Base-by-base conservation (phyloP, 169 alveolate species). In the Plasmodium chabaudi region DNA sequence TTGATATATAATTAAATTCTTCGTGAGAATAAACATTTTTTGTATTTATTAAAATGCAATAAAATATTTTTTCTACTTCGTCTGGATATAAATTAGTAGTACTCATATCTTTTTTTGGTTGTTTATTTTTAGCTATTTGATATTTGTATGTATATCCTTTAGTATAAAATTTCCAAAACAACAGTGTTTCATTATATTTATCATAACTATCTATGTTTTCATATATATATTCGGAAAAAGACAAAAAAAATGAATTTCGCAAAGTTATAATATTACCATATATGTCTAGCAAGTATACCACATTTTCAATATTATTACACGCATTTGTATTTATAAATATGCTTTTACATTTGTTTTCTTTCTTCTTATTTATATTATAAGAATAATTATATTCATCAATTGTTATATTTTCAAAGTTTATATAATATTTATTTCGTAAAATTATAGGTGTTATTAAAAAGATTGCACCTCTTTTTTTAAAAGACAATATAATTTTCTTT, bases 391-490 rank as follows among this genome's bases (percentile, higher is more conserved):
- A 44, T 12, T 67, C 90, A 27, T 49, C 90, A 10, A 82, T 72
- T 67, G 12, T 84, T 51, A 15, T 75, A 69, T 56, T 91, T 88
- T 46, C 94, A 72, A 60, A 88, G 49, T 53, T 57, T 25, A 64
- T 68, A 44, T 53, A 93, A 89, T 87, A 92, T 93, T 63, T 93
- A 89, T 74, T 65, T 47, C 60, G 73, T 74, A 73, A 84, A 44
- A 59, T 64, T 23, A 51, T 60, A 12, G 88, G 93, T 56, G 77
- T 92, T 73, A 55, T 72, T 65, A 74, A 72, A 89, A 46, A 93
- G 70, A 75, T 88, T 69, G 88, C 89, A 59, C 88, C 91, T 74
- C 79, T 56, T 7, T 39, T 65, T 68, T 51, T 60, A 15, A 65
- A 47, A 44, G 89, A 64, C 47, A 10, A 64, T 68, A 53, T 67